phyloP scores from a whole-genome alignment of 352 stramenopile genomes.

The Pythium utonaiense region DNA sequence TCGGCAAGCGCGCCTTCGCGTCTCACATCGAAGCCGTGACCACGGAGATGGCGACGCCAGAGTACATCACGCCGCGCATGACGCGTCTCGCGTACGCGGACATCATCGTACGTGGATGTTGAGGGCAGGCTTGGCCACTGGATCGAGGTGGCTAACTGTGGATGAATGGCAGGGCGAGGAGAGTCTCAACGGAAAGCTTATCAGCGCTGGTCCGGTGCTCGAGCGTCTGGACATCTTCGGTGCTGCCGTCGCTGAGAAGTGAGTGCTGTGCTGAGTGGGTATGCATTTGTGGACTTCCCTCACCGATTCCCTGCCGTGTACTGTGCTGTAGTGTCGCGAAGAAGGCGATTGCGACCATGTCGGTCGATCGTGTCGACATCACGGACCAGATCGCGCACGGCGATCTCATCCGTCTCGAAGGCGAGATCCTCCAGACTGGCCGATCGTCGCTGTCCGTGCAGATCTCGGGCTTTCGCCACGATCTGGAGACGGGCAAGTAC shows the following conservation, averaged over 20 bases:
- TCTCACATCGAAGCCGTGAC: constrained; percentile 18
- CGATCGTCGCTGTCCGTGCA: constrained; percentile 54
- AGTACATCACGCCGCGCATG: constrained; percentile 23
- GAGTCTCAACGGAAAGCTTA: constrained; percentile 27
- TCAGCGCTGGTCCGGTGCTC: constrained; percentile 31
- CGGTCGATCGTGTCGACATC: constrained; percentile 64
- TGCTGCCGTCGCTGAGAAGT: constrained; percentile 62
- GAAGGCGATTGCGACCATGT: constrained; percentile 62
- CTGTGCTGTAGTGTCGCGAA: constrained; percentile 54
- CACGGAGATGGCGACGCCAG: constrained; percentile 7
- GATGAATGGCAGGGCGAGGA: constrained; percentile 33
- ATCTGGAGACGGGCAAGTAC: constrained; percentile 62
- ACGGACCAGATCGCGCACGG: constrained; percentile 60
- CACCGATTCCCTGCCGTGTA: no score
- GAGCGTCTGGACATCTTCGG: constrained; percentile 54
- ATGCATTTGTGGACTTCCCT: no score
- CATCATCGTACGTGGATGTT: constrained; percentile 35
- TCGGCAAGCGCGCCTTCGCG: constrained; percentile 13
- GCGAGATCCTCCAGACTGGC: constrained; percentile 59
- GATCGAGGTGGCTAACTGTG: no score
- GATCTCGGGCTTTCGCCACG: constrained; percentile 63
- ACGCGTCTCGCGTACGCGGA: constrained; percentile 44
- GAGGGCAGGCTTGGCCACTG: no score
- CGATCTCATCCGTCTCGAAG: constrained; percentile 60
- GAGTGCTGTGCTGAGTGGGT: no score